A percentile compares a stretch with the other conserved stretches of the same genome.
phyloP scores from a whole-genome alignment of 2,329 filamentous ascomycete genomes.

The Fusarium camptoceras region DNA sequence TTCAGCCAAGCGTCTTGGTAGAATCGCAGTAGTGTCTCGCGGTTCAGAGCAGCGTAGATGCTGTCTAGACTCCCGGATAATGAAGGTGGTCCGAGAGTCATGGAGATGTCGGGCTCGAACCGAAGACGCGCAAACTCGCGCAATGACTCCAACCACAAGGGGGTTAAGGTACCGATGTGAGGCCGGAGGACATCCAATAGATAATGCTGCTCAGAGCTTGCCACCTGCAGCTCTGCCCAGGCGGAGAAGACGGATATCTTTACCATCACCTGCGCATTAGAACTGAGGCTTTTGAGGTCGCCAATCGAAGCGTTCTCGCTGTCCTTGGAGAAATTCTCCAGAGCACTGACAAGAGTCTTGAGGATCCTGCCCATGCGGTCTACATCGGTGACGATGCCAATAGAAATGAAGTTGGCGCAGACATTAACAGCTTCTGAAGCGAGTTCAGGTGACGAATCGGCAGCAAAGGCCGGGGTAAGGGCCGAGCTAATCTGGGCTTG shows the following conservation, averaged over 20 bases:
- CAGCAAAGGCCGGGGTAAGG: constrained; percentile 93
- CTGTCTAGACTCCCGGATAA: constrained; percentile 89
- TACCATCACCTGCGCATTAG: constrained; percentile 98
- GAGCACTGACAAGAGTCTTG: constrained; percentile 88
- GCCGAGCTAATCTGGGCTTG: constrained; percentile 98
- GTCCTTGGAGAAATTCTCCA: constrained; percentile 91
- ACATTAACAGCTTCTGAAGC: constrained; percentile 97
- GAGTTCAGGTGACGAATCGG: constrained; percentile 94
- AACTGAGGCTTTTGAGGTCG: constrained; percentile 90
- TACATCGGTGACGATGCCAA: constrained; percentile 95
- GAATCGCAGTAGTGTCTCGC: constrained; percentile 92
- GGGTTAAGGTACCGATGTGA: constrained; percentile 89
- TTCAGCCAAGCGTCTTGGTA: constrained; percentile 98
- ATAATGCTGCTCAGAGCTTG: constrained; percentile 91
- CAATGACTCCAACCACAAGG: constrained; percentile 92
- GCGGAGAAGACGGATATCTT: constrained; percentile 97
- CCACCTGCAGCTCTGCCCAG: constrained; percentile 97
- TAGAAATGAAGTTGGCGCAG: constrained; percentile 97
- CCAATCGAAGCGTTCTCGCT: constrained; percentile 87
- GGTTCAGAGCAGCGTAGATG: constrained; percentile 93
- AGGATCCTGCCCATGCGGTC: constrained; percentile 99
- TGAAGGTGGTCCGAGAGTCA: constrained; percentile 83
- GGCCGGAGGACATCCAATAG: constrained; percentile 88
- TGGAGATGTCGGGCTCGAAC: constrained; percentile 97
- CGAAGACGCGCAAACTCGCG: constrained; percentile 92